These are phyloP conservation scores for Boletus mariae DNA, from an alignment of 1,284 basidiomycete genomes.

Conservation along the genomic window DNA sequence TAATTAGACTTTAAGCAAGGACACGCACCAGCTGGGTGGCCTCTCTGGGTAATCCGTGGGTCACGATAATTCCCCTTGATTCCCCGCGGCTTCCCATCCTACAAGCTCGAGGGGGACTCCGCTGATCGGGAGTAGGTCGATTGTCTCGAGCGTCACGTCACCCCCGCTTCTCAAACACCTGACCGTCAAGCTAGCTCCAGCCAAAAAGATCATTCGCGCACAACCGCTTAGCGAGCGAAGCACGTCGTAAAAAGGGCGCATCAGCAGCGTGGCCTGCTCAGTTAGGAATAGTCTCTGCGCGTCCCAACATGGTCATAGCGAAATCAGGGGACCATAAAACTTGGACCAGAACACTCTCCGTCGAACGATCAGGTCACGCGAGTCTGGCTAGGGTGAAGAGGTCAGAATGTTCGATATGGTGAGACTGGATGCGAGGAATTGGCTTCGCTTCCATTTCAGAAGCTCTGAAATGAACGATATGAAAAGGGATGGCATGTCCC, in stretches of 20 bases:
- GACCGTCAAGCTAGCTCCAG: background rate
- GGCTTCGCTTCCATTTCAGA: constrained; percentile 34
- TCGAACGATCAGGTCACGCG: background rate
- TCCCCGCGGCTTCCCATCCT: background rate
- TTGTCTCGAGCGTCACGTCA: background rate
- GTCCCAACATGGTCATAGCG: constrained; percentile 25
- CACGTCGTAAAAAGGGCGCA: constrained; percentile 33
- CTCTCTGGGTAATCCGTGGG: too few species aligned
- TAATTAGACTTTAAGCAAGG: constrained; percentile 38
- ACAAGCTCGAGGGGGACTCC: constrained; percentile 3
- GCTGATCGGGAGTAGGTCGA: constrained; percentile 23
- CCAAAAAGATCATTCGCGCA: background rate
- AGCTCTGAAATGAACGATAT: constrained; percentile 28
- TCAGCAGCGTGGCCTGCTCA: constrained; percentile 29
- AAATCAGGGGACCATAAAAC: background rate
- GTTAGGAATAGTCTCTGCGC: constrained; percentile 10
- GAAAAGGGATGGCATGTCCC: constrained; percentile 30
- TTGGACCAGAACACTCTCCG: background rate
- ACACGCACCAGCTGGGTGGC: constrained; percentile 15
- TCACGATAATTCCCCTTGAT: background rate
- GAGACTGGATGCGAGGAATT: constrained; percentile 1
- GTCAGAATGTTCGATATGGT: background rate
- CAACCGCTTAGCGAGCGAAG: constrained; percentile 16
- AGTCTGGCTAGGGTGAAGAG: background rate
- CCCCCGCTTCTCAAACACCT: too few species aligned